Percentiles rank a stretch among this genome's conserved stretches.
phyloP scores from a whole-genome alignment of 345 rosid genomes.

The Populus davidiana region DNA sequence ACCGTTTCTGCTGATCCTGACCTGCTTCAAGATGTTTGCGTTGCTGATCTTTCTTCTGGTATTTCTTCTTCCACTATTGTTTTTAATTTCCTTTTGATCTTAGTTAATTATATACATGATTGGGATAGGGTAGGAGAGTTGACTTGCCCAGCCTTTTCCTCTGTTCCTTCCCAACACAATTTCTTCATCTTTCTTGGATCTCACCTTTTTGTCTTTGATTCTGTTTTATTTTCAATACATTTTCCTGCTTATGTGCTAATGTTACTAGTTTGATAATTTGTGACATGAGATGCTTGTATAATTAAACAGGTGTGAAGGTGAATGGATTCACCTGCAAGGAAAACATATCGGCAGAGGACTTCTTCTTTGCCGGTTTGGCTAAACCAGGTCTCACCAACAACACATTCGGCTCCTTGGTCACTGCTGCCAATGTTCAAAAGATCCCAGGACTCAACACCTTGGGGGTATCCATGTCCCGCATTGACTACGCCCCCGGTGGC shows the following conservation, averaged over 20 bases:
- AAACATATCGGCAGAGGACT: slow-evolving; percentile 14
- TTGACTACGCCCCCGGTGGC: slow-evolving; percentile 29
- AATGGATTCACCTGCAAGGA: slow-evolving; percentile 25
- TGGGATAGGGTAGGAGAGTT: not conserved
- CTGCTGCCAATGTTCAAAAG: slow-evolving; percentile 19
- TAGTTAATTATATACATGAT: not conserved
- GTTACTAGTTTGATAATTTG: no score
- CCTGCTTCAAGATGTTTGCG: slow-evolving; percentile 81
- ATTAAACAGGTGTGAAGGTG: slow-evolving; percentile 16
- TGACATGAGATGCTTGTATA: not conserved
- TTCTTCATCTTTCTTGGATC: not conserved
- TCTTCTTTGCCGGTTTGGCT: slow-evolving; percentile 16
- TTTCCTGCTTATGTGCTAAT: not conserved
- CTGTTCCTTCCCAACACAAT: not conserved
- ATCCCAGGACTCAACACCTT: slow-evolving; percentile 33
- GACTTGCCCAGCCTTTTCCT: not conserved
- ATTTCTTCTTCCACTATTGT: not conserved
- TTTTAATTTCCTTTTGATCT: not conserved
- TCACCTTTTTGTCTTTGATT: not conserved
- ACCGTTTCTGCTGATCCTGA: slow-evolving; percentile 53
- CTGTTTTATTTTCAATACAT: no score
- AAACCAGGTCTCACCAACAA: slow-evolving; percentile 22
- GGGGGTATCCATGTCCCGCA: slow-evolving; percentile 27
- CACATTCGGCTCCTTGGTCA: slow-evolving; percentile 11
- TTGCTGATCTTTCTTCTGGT: slow-evolving; percentile 68